Conservation (phyloP, 2,329 filamentous ascomycete genomes). For the Simplicillium aogashimaense region DNA sequence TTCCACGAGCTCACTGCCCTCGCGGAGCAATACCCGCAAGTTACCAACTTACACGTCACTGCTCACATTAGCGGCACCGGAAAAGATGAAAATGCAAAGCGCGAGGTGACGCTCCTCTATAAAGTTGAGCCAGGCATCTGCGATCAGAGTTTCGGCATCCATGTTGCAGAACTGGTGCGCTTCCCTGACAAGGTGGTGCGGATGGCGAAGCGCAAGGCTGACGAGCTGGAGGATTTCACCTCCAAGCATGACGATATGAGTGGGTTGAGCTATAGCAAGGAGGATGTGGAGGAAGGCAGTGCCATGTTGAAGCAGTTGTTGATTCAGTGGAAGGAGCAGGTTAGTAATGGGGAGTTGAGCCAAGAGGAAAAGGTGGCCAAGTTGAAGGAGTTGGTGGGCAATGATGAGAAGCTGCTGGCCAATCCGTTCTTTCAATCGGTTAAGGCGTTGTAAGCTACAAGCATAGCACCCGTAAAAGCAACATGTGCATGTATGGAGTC, state of each 20-base stretch:
- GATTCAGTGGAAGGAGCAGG: conserved; percentile 75
- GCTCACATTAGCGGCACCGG: conserved; percentile 67
- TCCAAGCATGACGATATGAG: conserved; percentile 58
- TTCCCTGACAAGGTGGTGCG: conserved; percentile 96
- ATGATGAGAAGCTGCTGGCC: conserved; percentile 52
- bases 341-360: conserved; percentile 47
- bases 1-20: conserved; percentile 96
- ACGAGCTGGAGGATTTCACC: conserved; percentile 94
- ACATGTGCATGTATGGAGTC: too few species aligned
- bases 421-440: conserved; percentile 65
- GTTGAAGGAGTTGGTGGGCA: conserved; percentile 70
- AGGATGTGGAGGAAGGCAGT: conserved; percentile 85
- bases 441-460: conserved; percentile 34
- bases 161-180: conserved; percentile 91
- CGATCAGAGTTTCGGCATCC: conserved; percentile 96
- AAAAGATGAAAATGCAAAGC: conserved; percentile 39
- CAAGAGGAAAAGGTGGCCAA: conserved; percentile 68
- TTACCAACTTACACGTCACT: conserved; percentile 89
- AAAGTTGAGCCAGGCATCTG: conserved; percentile 93
- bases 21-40: conserved; percentile 75
- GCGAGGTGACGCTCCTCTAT: conserved; percentile 91
- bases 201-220: conserved; percentile 98
- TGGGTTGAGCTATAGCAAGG: conserved; percentile 57
- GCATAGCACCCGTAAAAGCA: too few species aligned
- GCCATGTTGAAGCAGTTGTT: conserved; percentile 75